phyloP scores from a whole-genome alignment of 2,329 filamentous ascomycete genomes.

The Fusarium begoniae region DNA sequence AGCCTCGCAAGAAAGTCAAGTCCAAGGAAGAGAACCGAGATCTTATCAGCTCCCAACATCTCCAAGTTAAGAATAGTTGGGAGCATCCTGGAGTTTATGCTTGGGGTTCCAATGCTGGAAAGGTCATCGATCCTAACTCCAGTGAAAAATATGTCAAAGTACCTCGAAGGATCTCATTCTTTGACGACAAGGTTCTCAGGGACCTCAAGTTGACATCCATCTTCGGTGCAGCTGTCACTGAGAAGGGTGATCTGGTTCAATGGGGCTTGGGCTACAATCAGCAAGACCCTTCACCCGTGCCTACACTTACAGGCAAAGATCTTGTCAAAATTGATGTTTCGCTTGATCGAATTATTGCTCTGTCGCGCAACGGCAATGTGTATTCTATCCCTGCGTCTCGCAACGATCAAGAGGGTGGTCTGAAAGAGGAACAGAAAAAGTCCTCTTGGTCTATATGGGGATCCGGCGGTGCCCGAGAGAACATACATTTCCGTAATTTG shows the following conservation, averaged over 20 bases:
- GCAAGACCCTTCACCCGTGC: slow-evolving; percentile 68
- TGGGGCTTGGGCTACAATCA: slow-evolving; percentile 85
- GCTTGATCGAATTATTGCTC: slow-evolving; percentile 81
- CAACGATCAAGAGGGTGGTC: slow-evolving; percentile 72
- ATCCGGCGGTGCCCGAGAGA: slow-evolving; percentile 42
- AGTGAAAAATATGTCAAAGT: slow-evolving; percentile 81
- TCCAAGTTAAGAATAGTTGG: slow-evolving; percentile 85
- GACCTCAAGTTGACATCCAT: slow-evolving; percentile 86
- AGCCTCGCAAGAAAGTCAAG: slow-evolving; percentile 63
- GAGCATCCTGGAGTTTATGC: slow-evolving; percentile 88
- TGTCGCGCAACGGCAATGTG: slow-evolving; percentile 78
- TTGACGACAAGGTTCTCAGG: slow-evolving; percentile 83
- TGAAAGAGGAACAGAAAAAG: slow-evolving; percentile 66
- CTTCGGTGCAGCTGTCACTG: slow-evolving; percentile 87
- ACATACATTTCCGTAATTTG: slow-evolving; percentile 77
- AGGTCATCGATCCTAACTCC: slow-evolving; percentile 86
- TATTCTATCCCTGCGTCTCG: slow-evolving; percentile 86
- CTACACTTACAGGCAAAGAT: slow-evolving; percentile 84
- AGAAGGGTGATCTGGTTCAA: slow-evolving; percentile 88
- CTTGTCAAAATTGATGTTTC: slow-evolving; percentile 81
- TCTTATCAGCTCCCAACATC: slow-evolving; percentile 82
- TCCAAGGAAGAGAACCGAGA: slow-evolving; percentile 79
- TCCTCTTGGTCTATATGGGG: slow-evolving; percentile 79
- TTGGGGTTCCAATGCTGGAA: slow-evolving; percentile 89
- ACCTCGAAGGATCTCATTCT: slow-evolving; percentile 80